A percentile compares a stretch with the other conserved stretches of the same genome.
Evolutionary conservation across 352 stramenopile genomes (phyloP).

Genomic region (Globisporangium abappressorium): DNA sequence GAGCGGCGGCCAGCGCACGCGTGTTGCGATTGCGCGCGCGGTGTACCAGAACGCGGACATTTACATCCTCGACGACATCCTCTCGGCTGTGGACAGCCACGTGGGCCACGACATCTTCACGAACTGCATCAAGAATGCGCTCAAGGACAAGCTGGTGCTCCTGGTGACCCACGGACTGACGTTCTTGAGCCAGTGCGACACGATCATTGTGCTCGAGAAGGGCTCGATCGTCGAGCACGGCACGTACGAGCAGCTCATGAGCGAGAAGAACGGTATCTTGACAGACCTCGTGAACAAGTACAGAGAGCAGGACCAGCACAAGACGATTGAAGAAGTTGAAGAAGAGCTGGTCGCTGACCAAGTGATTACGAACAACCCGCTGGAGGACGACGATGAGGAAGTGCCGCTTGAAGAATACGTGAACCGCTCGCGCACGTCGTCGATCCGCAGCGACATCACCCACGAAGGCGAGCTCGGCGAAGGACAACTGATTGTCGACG

Average conservation of each 20-base stretch:
- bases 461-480: conserved; percentile 35
- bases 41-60: conserved; percentile 95
- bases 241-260: conserved; percentile 74
- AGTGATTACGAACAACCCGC: conserved; percentile 6
- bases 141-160: conserved; percentile 88
- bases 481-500: conserved; percentile 56
- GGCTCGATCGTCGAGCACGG: conserved; percentile 75
- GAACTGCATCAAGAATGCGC: conserved; percentile 88
- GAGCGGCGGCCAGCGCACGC: conserved; percentile 93
- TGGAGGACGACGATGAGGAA: conserved; percentile 26
- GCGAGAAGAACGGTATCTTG: conserved; percentile 56
- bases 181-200: conserved; percentile 65
- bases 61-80: conserved; percentile 95
- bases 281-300: conserved; percentile 57
- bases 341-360: conserved; percentile 22
- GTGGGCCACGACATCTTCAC: conserved; percentile 94
- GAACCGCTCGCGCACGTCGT: conserved; percentile 51
- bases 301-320: conserved; percentile 47
- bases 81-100: conserved; percentile 96
- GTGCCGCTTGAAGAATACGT: conserved; percentile 32
- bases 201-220: conserved; percentile 60
- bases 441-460: conserved; percentile 50
- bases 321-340: conserved; percentile 39
- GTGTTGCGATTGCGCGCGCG: conserved; percentile 91
- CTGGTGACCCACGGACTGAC: conserved; percentile 92